phyloP scores from a whole-genome alignment of 768 basidiomycete genomes.

The Wakefieldia striispora region DNA sequence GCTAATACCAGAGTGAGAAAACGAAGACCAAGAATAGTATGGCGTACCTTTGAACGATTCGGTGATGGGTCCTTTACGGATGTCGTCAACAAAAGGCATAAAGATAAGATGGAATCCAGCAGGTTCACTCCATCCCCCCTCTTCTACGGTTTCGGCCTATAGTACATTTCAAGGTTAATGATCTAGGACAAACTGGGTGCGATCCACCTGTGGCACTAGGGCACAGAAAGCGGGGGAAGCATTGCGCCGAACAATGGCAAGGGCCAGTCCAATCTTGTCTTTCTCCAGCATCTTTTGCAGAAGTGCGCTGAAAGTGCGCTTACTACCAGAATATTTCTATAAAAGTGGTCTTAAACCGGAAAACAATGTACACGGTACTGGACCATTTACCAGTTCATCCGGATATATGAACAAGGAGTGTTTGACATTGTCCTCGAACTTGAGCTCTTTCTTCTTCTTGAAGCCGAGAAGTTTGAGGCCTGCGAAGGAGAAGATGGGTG shows the following conservation, averaged over 20 bases:
- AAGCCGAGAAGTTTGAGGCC: slow-evolving; percentile 93
- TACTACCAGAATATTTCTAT: slow-evolving; percentile 84
- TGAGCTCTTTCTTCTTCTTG: slow-evolving; percentile 66
- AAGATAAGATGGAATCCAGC: slow-evolving; percentile 92
- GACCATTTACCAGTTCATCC: slow-evolving; percentile 69
- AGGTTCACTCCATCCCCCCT: slow-evolving; percentile 76
- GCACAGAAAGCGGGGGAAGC: slow-evolving; percentile 79
- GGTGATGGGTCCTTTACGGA: slow-evolving; percentile 73
- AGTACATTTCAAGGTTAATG: neutral
- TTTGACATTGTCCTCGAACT: slow-evolving; percentile 88
- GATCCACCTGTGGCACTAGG: slow-evolving; percentile 76
- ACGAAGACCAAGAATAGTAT: neutral
- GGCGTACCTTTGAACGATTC: slow-evolving; percentile 58
- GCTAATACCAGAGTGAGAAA: slow-evolving; percentile 43
- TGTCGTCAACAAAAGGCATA: slow-evolving; percentile 94
- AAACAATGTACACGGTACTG: neutral
- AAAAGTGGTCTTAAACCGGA: neutral
- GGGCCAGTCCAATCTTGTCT: slow-evolving; percentile 76
- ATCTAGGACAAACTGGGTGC: neutral
- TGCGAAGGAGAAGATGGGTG: slow-evolving; percentile 23
- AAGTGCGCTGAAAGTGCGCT: slow-evolving; percentile 86
- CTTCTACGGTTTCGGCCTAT: slow-evolving; percentile 69
- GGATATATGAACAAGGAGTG: slow-evolving; percentile 92
- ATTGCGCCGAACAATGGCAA: slow-evolving; percentile 67
- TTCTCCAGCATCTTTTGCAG: slow-evolving; percentile 80